Conservation (phyloP, 352 stramenopile genomes). For the Pythium phragmiticola region DNA sequence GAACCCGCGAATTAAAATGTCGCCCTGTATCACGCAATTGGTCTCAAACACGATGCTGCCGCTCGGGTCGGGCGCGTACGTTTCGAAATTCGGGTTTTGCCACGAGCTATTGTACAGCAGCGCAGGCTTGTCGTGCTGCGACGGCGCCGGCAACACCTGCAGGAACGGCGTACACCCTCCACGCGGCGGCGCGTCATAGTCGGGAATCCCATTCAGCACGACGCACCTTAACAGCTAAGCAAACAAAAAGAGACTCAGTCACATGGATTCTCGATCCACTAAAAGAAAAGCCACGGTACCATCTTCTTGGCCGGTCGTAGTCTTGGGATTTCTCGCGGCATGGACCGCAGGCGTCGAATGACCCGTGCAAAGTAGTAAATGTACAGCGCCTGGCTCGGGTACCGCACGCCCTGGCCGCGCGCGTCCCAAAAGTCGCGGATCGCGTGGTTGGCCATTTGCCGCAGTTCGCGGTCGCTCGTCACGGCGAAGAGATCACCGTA, state of each 20-base stretch:
- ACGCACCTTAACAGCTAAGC: constrained; percentile 46
- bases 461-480: constrained; percentile 59
- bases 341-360: constrained; percentile 42
- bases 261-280: background rate
- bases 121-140: constrained; percentile 27
- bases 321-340: constrained; percentile 55
- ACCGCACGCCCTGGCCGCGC: constrained; percentile 77
- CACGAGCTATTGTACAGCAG: constrained; percentile 40
- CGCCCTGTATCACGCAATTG: constrained; percentile 70
- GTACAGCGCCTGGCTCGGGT: constrained; percentile 81
- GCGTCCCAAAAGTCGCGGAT: constrained; percentile 79
- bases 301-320: constrained; percentile 60
- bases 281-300: constrained; percentile 12
- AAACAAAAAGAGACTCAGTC: background rate
- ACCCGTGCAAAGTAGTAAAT: constrained; percentile 89
- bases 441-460: constrained; percentile 58
- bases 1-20: constrained; percentile 70
- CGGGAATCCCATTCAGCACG: constrained; percentile 68
- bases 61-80: constrained; percentile 28
- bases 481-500: constrained; percentile 74
- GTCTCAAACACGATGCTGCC: constrained; percentile 42
- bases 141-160: constrained; percentile 30
- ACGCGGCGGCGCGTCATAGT: constrained; percentile 65
- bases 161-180: constrained; percentile 33
- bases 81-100: constrained; percentile 32